Percentiles rank a stretch among this genome's conserved stretches.
Conservation (phyloP, 495 filamentous ascomycete species). For the Aspergillus wentii region DNA sequence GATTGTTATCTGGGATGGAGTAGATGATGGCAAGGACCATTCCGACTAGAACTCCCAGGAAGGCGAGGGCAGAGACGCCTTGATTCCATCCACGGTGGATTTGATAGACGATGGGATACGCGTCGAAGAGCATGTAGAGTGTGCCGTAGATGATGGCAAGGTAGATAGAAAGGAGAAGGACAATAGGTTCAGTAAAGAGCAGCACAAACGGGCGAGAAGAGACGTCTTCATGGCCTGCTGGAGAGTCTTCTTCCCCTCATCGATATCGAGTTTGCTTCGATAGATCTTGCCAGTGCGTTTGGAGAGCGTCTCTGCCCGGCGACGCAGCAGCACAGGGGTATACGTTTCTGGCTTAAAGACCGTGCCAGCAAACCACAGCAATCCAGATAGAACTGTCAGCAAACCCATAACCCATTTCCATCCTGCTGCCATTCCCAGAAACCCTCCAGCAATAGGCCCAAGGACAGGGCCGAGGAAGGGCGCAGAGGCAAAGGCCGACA, state of each 20-base stretch:
- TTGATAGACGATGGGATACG: conserved; percentile 61
- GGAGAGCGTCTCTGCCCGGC: conserved; percentile 28
- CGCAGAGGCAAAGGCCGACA: conserved; percentile 48
- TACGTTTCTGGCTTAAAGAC: conserved; percentile 64
- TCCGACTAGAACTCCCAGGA: conserved; percentile 63
- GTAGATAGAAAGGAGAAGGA: conserved; percentile 49
- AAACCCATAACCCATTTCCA: conserved; percentile 57
- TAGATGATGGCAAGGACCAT: conserved; percentile 51
- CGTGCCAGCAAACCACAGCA: conserved; percentile 43
- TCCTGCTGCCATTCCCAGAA: conserved; percentile 41
- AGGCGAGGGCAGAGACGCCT: conserved; percentile 59
- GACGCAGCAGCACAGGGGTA: conserved; percentile 31
- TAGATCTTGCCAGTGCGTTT: conserved; percentile 41
- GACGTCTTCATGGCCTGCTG: conserved; percentile 11
- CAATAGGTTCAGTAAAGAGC: conserved; percentile 13
- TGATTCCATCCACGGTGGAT: conserved; percentile 59
- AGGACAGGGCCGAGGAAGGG: conserved; percentile 56
- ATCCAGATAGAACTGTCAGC: conserved; percentile 21
- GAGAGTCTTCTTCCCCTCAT: conserved; percentile 3
- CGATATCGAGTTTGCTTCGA: conserved; percentile 20
- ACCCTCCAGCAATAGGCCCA: conserved; percentile 45
- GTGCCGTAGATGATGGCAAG: conserved; percentile 60
- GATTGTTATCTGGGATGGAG: conserved; percentile 16
- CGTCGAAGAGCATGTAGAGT: conserved; percentile 68
- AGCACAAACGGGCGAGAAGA: conserved; percentile 21